Conservation (phyloP, 1,284 basidiomycete species). For the Pyrrhoderma lamaoense region DNA sequence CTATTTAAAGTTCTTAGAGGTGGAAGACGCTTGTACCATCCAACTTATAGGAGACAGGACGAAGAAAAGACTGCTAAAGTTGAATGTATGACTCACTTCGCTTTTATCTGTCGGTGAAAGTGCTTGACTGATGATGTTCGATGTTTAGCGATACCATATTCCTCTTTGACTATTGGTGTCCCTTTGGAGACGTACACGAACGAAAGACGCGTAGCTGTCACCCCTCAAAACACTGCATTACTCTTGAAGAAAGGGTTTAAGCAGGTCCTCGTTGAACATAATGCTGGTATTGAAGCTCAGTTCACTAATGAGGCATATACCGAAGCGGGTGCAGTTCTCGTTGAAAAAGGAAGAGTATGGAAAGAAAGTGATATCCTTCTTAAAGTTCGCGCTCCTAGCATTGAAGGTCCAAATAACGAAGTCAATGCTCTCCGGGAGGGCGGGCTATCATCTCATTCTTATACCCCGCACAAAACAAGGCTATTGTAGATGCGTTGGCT, state of each 20-base stretch:
- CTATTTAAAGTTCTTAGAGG: too few relatives aligned
- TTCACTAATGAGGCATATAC: slow-evolving; percentile 74
- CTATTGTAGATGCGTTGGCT: slow-evolving; percentile 59
- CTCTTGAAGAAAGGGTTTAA: slow-evolving; percentile 77
- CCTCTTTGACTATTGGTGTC: slow-evolving; percentile 67
- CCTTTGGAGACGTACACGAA: slow-evolving; percentile 68
- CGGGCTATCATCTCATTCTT: slow-evolving; percentile 75
- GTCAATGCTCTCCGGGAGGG: slow-evolving; percentile 54
- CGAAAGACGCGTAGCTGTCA: slow-evolving; percentile 73
- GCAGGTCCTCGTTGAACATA: slow-evolving; percentile 62
- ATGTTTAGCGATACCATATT: slow-evolving; percentile 55
- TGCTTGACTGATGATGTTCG: background rate
- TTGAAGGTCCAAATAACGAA: slow-evolving; percentile 32
- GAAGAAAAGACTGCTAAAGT: slow-evolving; percentile 12
- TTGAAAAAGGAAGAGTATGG: slow-evolving; percentile 57
- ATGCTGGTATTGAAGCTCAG: slow-evolving; percentile 65
- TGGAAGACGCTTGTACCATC: slow-evolving; percentile 8
- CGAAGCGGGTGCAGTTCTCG: slow-evolving; percentile 70
- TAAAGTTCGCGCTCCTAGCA: slow-evolving; percentile 71
- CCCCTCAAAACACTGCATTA: slow-evolving; percentile 65
- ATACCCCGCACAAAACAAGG: slow-evolving; percentile 74
- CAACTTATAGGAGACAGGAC: slow-evolving; percentile 6
- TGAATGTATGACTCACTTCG: background rate
- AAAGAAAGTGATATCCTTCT: slow-evolving; percentile 65
- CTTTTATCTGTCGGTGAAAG: background rate